Evolutionary conservation across 805 yeast genomes (phyloP), one percentile per base, ranked within the genome.

Genomic region (Candida easanensis): DNA sequence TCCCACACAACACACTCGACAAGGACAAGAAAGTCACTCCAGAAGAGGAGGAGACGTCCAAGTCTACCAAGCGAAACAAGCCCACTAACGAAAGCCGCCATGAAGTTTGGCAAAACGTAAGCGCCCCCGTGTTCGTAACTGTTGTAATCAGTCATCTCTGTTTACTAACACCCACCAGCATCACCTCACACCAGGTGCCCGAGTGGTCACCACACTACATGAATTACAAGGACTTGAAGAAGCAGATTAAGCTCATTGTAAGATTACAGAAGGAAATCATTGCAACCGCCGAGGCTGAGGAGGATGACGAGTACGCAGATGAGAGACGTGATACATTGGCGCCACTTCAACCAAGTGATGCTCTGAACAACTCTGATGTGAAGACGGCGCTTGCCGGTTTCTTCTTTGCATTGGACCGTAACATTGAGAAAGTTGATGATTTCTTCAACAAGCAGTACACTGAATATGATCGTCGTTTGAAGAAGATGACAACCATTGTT

Each of bases 181-280:
- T 87, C 52, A 67, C 80, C 25, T 72, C 85, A 37, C 95, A 91
- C 65, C 96, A 89, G 70, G 88, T 90, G 44, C 97, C 97, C 4
- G 96, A 89, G 65, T 91, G 98, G 98, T 42, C 50, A 16, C 76
- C 78, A 45, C 76, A 75, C 56, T 91, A 91, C 58, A 77, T 91
- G 73, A 85, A 88, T 66, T 91, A 91, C 66, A 91, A 89, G 62
- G 79, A 75, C 38, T 71, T 91, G 53, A 91, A 91, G 68, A 82
- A 84, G 57, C 77, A 79, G 54, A 86, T 91, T 65, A 87, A 87
- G 61, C 74, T 71, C 33, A 76, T 87, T 19, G 76, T 72, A 25
- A 51, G 50, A 4, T 69, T 69, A 36, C 78, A 78, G 53, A 57
- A 63, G 34, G 64, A 61, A 21, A 53, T 65, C 4, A 37, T 36